Base-by-base conservation (phyloP, 176 grass and related monocot species). In the Hsuehochloa calcarea region DNA sequence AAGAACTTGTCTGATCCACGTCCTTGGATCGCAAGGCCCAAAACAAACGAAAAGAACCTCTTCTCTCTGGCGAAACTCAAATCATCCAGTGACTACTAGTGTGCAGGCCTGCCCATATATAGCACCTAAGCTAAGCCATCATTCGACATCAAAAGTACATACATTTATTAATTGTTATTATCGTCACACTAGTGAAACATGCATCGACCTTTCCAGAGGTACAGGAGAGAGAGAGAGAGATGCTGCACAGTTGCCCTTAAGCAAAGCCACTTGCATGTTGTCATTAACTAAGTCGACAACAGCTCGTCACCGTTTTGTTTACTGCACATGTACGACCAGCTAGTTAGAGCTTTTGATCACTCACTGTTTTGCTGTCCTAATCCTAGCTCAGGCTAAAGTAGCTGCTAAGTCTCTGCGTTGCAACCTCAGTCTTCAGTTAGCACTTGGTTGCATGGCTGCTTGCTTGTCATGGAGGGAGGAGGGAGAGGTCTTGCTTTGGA, bases 301-400 rank as follows among this genome's bases (percentile, higher is more conserved):
- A 75, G 10, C 70, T 65, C 82, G 65, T 75, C 14, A 6, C 43
- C 44, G 26, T 73, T 23, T 41, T 66, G 44, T 50, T 83, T 52
- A 74, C 55, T 50, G 20, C 40, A 17, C 20, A 44, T 62, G 43
- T 50, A 26, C n/a, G 68, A 40, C 37, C 19, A 68, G 37, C 60
- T 62, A 76, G 71, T 22, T 68, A 77, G 27, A 16, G 37, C 62
- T 58, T 77, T 85, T 23, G 81, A 61, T 66, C 50, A 43, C 63
- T 77, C 37, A 14, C 49, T 77, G 39, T 44, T 44, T 65, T 44
- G 81, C 44, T 69, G 55, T 71, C 41, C n/a, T 71, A 47, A 71
- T 47, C 68, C 68, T 26, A 26, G 22, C 68, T 71, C 43, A 35
- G 55, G 35, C 74, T 40, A 84, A 50, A 75, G 13, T 22, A 39